Conservation (phyloP, 2,329 filamentous ascomycete genomes). For the Alternaria burnsii region DNA sequence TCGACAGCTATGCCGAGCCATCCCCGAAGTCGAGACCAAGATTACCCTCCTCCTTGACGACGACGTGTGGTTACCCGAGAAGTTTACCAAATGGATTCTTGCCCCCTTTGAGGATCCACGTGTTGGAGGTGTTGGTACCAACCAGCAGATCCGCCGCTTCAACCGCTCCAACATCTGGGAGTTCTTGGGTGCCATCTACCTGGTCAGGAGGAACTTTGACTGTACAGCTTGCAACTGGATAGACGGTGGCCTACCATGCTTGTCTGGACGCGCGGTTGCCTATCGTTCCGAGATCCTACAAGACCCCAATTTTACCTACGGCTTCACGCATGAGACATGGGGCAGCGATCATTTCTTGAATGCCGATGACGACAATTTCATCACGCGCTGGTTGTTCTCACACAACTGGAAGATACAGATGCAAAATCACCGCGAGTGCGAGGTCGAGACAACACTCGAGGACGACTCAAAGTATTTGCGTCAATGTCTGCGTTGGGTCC, state of each 20-base stretch:
- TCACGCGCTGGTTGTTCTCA: constrained; percentile 93
- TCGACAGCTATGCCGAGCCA: constrained; percentile 88
- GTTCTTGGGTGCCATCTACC: constrained; percentile 90
- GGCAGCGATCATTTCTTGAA: constrained; percentile 80
- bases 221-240: constrained; percentile 95
- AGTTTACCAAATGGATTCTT: constrained; percentile 87
- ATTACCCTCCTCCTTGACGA: constrained; percentile 96
- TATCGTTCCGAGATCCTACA: constrained; percentile 90
- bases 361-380: constrained; percentile 97
- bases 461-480: constrained; percentile 88
- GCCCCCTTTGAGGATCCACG: constrained; percentile 86
- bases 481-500: constrained; percentile 93
- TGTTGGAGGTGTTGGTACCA: constrained; percentile 92
- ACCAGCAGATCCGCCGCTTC: constrained; percentile 81
- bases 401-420: constrained; percentile 94
- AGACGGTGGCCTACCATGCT: constrained; percentile 94
- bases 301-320: constrained; percentile 83
- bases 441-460: constrained; percentile 88
- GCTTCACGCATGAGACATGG: constrained; percentile 86
- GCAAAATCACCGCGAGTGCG: constrained; percentile 87
- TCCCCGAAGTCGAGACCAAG: constrained; percentile 81
- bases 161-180: constrained; percentile 75
- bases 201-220: constrained; percentile 94
- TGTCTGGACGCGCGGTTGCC: constrained; percentile 91
- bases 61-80: constrained; percentile 90